Conservation (phyloP, 2,329 filamentous ascomycete genomes). For the Talaromyces sp. region DNA sequence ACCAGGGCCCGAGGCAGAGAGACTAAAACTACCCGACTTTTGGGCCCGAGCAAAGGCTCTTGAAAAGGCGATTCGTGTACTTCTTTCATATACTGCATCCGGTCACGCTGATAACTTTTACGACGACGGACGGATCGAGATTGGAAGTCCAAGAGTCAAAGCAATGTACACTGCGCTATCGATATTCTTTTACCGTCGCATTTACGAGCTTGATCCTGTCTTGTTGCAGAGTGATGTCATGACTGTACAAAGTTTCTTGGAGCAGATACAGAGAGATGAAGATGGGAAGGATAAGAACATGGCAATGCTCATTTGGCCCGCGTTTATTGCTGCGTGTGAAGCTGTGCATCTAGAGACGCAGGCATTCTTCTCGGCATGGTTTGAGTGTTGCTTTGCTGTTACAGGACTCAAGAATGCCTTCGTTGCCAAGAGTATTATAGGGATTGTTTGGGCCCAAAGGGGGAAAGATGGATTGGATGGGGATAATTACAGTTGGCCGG, state of each 20-base stretch:
- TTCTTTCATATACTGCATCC: neutral
- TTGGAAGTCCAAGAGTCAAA: conserved; percentile 4
- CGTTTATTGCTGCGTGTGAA: conserved; percentile 25
- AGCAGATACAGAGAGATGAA: conserved; percentile 7
- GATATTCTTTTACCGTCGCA: conserved; percentile 21
- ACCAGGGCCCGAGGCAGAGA: neutral
- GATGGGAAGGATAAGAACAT: conserved; percentile 1
- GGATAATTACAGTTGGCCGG: conserved; percentile 15
- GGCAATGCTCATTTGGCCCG: conserved; percentile 22
- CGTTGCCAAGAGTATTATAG: conserved; percentile 14
- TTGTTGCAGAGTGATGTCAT: conserved; percentile 15
- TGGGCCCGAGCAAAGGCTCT: conserved; percentile 18
- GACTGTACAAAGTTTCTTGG: conserved; percentile 6
- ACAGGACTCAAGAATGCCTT: conserved; percentile 18
- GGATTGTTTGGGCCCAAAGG: conserved; percentile 17
- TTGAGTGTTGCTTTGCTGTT: conserved; percentile 13
- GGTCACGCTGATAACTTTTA: neutral
- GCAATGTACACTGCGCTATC: conserved; percentile 20
- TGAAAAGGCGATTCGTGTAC: conserved; percentile 17
- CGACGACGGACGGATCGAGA: neutral
- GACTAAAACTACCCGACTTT: conserved; percentile 15
- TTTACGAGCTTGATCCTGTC: conserved; percentile 18
- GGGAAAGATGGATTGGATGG: conserved; percentile 3
- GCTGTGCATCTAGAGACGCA: conserved; percentile 13
- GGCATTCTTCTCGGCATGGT: conserved; percentile 16